These are phyloP conservation scores for Aspergillus campestris DNA, from an alignment of 495 filamentous ascomycete genomes.

Conservation along the genomic window DNA sequence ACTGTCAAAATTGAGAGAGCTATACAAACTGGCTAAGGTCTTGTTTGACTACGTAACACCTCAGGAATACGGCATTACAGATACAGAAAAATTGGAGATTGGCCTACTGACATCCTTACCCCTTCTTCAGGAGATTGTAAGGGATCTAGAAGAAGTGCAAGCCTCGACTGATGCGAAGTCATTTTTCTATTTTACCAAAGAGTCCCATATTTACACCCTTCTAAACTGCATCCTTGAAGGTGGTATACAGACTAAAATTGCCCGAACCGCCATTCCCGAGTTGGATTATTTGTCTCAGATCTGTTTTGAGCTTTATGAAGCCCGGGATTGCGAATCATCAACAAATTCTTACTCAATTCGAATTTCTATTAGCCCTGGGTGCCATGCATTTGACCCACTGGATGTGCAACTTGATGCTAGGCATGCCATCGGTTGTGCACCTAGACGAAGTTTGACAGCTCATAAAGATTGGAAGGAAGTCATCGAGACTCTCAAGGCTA, in stretches of 20 bases:
- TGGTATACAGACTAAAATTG: conserved; percentile 86
- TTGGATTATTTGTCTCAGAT: conserved; percentile 97
- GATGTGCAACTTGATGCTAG: conserved; percentile 93
- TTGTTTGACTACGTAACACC: conserved; percentile 97
- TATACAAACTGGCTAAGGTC: conserved; percentile 88
- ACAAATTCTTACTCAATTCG: conserved; percentile 89
- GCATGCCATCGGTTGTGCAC: conserved; percentile 89
- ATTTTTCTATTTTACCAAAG: conserved; percentile 98
- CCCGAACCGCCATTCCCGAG: conserved; percentile 87
- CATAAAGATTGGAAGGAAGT: conserved; percentile 93
- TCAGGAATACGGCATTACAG: conserved; percentile 93
- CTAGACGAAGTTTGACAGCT: conserved; percentile 78
- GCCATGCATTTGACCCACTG: conserved; percentile 88
- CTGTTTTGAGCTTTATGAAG: conserved; percentile 95
- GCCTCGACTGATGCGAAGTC: conserved; percentile 86
- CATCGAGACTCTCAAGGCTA: conserved; percentile 85
- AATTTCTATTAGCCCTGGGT: conserved; percentile 90
- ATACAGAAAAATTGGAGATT: conserved; percentile 94
- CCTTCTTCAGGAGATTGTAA: conserved; percentile 88
- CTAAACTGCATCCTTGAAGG: conserved; percentile 97
- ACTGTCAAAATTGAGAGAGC: conserved; percentile 78
- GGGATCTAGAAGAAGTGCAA: conserved; percentile 95
- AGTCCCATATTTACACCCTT: conserved; percentile 96
- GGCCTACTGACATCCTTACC: conserved; percentile 89
- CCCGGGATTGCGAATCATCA: conserved; percentile 64